phyloP scores from a whole-genome alignment of 768 basidiomycete genomes.

The Glaciozyma martinii region DNA sequence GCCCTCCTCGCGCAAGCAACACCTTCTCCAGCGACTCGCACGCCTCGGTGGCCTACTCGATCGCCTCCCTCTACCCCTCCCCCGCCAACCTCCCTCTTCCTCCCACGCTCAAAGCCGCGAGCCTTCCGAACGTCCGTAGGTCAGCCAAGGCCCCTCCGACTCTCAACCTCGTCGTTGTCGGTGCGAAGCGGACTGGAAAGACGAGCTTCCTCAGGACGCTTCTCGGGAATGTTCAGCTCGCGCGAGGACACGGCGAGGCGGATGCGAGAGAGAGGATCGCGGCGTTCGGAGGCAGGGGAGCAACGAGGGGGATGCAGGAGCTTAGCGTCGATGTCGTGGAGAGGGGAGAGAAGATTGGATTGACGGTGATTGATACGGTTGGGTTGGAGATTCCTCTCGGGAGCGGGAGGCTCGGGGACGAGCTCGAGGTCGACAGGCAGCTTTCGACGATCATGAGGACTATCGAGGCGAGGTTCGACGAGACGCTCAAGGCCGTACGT shows the following conservation, averaged over 20 bases:
- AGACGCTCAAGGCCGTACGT: background rate
- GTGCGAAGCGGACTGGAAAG: conserved; percentile 5
- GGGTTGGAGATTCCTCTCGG: background rate
- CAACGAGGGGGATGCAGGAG: background rate
- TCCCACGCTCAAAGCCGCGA: background rate
- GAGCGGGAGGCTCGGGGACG: background rate
- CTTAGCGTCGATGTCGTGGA: background rate
- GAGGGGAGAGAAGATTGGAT: background rate
- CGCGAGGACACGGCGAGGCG: background rate
- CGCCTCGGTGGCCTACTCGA: background rate
- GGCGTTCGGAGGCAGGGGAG: background rate
- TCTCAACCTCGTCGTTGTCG: conserved; percentile 3
- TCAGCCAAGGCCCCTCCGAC: background rate
- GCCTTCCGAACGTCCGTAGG: background rate
- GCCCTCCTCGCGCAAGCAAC: background rate
- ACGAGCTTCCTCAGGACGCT: conserved; percentile 7
- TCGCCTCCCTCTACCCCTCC: conserved; percentile 2
- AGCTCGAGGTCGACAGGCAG: conserved; percentile 3
- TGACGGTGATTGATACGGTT: conserved; percentile 5
- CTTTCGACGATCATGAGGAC: background rate
- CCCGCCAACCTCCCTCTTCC: background rate
- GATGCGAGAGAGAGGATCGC: background rate
- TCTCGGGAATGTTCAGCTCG: background rate
- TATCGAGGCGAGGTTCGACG: background rate
- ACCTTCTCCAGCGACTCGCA: background rate